phyloP scores from a whole-genome alignment of 768 basidiomycete genomes.

The Tricholoma hemisulphureum region DNA sequence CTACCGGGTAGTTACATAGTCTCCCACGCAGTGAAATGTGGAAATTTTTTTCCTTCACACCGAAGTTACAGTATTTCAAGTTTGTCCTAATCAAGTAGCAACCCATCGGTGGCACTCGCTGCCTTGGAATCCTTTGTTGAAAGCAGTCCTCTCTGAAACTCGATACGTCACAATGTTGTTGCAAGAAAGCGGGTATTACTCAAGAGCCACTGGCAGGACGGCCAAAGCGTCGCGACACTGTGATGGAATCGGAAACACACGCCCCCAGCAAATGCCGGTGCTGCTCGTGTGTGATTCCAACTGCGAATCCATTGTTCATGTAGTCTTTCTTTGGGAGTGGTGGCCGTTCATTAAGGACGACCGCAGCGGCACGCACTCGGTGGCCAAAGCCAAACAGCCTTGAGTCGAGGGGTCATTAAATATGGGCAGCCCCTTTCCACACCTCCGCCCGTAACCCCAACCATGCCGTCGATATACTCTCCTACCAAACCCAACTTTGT shows the following conservation, averaged over 20 bases:
- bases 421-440: background rate
- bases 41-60: background rate
- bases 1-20: no score
- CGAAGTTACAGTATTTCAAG: no score
- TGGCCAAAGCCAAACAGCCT: background rate
- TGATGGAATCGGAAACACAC: conserved; percentile 1
- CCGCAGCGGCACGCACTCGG: background rate
- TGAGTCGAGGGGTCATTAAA: background rate
- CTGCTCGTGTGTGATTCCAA: conserved; percentile 3
- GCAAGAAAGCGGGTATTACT: conserved; percentile 1
- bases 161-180: background rate
- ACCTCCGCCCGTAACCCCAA: background rate
- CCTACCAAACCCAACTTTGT: background rate
- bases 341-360: background rate
- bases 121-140: background rate
- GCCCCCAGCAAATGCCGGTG: background rate
- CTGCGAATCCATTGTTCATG: conserved; percentile 1
- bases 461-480: conserved; percentile 9
- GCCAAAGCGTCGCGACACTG: conserved; percentile 9
- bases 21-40: no score
- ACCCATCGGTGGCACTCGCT: background rate
- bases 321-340: background rate
- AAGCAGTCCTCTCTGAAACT: background rate
- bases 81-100: no score
- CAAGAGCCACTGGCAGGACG: no score